Base-by-base conservation (phyloP, 257 asterid genomes). In the Leonotis leonurus region DNA sequence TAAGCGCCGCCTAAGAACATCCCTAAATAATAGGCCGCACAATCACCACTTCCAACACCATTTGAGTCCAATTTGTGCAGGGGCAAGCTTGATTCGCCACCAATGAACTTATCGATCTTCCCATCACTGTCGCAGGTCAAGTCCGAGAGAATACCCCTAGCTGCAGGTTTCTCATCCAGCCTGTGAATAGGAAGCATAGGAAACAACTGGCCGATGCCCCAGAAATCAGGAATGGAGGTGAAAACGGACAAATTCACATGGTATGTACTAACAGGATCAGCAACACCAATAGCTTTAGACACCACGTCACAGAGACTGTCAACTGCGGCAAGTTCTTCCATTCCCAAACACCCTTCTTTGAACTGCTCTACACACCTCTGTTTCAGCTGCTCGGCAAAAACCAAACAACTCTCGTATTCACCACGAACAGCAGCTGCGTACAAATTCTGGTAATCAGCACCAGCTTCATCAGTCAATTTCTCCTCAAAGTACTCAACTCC, bases 1-100 rank as follows among this genome's bases (percentile, higher is more conserved):
- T 93, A 93, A 46, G 99, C 99, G 67, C 99, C 99, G 3, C 97
- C 99, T 53, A 87, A 73, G 60, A 93, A 89, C 96, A 89, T 93
- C 24, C 99, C 99, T 18, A 89, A 63, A 69, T 81, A 93, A 70
- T 93, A 87, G 0, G 77, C 27, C 3, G 76, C 78, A 0, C 81
- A 62, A 41, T 70, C 60, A 3, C 73, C 80, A 56, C 52, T 63
- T 5, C 61, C 45, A 22, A 75, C 64, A 1, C 60, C 82, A 16
- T 56, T 59, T 13, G 81, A 80, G 10, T 65, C 79, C 65, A 93
- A 39, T n/a, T 77, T 87, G 60, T 89, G 99, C 44, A 93, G 81
- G 1, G 86, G 95, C 75, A 93, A 76, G 85, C 94, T 87, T 8
- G 97, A 82, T 30, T 86, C 95, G 0, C 97, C 99, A 0, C 99